A percentile compares a stretch with the other conserved stretches of the same genome.
Conservation (phyloP, 176 grass and related monocot genomes). For the sorghum (Sorghum bicolor) region DNA sequence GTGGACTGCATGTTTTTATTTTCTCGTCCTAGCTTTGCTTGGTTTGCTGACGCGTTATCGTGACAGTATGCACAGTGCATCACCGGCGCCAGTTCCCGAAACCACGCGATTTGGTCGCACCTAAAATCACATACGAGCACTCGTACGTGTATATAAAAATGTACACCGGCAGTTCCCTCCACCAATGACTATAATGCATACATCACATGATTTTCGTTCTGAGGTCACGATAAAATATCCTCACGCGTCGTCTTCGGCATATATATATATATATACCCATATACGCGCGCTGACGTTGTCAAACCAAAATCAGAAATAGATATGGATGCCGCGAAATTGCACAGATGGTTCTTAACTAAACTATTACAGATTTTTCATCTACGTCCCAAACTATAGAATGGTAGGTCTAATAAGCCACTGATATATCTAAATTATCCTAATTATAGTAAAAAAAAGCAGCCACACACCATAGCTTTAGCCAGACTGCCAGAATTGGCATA, state of each 20-base stretch:
- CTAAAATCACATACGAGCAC: neutral
- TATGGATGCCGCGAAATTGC: too few species aligned
- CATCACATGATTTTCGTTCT: neutral
- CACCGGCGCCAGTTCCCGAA: neutral
- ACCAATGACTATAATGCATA: neutral
- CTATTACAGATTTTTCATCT: too few species aligned
- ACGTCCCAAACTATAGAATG: too few species aligned
- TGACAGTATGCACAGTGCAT: neutral
- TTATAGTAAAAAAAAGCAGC: too few species aligned
- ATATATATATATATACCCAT: neutral
- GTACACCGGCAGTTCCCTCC: neutral
- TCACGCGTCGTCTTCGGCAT: neutral
- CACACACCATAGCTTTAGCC: too few species aligned
- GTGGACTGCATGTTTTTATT: neutral
- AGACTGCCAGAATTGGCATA: too few species aligned
- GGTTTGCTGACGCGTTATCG: neutral
- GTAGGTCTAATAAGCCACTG: too few species aligned
- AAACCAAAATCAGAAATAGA: neutral
- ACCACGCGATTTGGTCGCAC: neutral
- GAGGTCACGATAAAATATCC: neutral
- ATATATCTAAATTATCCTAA: too few species aligned
- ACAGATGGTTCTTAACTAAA: too few species aligned
- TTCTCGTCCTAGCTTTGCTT: neutral
- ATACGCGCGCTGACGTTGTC: too few species aligned
- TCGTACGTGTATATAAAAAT: neutral